A percentile compares a stretch with the other conserved stretches of the same genome.
These are phyloP conservation scores for Suhomyces pyralidae DNA, from an alignment of 805 yeast genomes.

Conservation along the genomic window DNA sequence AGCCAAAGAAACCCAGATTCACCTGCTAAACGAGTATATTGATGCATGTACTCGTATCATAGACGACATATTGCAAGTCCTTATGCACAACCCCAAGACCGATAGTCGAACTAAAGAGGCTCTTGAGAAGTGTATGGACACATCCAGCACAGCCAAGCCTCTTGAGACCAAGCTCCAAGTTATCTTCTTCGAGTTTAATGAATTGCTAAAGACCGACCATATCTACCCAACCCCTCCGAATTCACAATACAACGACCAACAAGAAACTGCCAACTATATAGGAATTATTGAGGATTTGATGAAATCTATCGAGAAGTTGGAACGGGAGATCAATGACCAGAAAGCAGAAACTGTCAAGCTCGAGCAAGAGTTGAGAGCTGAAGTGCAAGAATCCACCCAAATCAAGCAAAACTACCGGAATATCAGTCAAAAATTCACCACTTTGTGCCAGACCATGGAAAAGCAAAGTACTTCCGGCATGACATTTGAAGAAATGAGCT, in stretches of 20 bases:
- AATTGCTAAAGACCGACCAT: conserved; percentile 3
- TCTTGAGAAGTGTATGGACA: conserved; percentile 14
- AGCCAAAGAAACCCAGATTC: conserved; percentile 23
- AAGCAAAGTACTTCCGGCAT: neutral
- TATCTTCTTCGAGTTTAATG: conserved; percentile 18
- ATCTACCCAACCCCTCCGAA: conserved; percentile 13
- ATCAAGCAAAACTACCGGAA: conserved; percentile 19
- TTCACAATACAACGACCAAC: conserved; percentile 4
- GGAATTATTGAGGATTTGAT: conserved; percentile 19
- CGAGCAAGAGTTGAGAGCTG: conserved; percentile 19
- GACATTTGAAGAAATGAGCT: conserved; percentile 6
- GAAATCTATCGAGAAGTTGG: conserved; percentile 18
- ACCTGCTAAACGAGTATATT: conserved; percentile 10
- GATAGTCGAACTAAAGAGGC: conserved; percentile 16
- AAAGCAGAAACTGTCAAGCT: conserved; percentile 17
- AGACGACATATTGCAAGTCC: conserved; percentile 17
- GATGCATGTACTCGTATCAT: conserved; percentile 14
- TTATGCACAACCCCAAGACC: conserved; percentile 17
- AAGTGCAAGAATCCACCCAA: conserved; percentile 19
- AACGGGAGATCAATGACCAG: conserved; percentile 18
- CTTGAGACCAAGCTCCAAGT: conserved; percentile 24
- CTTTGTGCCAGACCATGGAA: conserved; percentile 7
- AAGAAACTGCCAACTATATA: conserved; percentile 10
- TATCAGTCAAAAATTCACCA: conserved; percentile 18
- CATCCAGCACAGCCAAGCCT: conserved; percentile 10